These are phyloP conservation scores for Aspergillus carbonarius DNA, from an alignment of 2,329 filamentous ascomycete genomes.

Conservation along the genomic window DNA sequence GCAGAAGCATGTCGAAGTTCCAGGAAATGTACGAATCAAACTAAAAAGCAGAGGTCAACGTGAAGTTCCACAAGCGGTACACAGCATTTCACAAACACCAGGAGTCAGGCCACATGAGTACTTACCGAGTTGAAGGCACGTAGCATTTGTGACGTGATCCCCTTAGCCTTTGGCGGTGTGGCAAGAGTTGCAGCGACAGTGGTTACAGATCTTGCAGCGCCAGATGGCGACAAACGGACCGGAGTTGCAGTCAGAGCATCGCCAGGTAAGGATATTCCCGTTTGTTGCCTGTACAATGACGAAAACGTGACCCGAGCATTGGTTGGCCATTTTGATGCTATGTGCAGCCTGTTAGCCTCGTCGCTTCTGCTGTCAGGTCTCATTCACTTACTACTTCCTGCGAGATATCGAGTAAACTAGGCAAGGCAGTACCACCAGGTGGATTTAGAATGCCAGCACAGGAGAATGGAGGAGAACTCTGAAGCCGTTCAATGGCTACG, in stretches of 20 bases:
- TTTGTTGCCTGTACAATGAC: slow-evolving; percentile 42
- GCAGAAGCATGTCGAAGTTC: slow-evolving; percentile 3
- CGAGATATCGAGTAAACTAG: neutral
- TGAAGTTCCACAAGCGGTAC: slow-evolving; percentile 2
- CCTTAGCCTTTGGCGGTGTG: slow-evolving; percentile 36
- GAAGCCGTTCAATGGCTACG: neutral
- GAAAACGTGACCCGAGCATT: slow-evolving; percentile 41
- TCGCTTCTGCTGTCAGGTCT: neutral
- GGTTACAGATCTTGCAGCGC: slow-evolving; percentile 45
- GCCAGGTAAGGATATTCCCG: slow-evolving; percentile 45
- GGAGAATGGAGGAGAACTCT: neutral
- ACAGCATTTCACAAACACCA: neutral
- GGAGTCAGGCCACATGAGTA: neutral
- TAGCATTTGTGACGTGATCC: slow-evolving; percentile 14
- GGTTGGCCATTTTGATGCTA: slow-evolving; percentile 37
- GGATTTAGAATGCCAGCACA: neutral
- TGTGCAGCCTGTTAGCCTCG: slow-evolving; percentile 7
- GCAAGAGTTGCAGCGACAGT: slow-evolving; percentile 43
- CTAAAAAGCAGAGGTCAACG: neutral
- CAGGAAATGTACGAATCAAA: slow-evolving; percentile 1
- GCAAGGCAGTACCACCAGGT: neutral
- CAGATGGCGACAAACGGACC: slow-evolving; percentile 44
- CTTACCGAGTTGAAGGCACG: slow-evolving; percentile 12
- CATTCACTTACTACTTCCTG: neutral
- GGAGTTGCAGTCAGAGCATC: slow-evolving; percentile 44